Conservation (phyloP, 768 basidiomycete genomes). For the Boletus rex-veris region DNA sequence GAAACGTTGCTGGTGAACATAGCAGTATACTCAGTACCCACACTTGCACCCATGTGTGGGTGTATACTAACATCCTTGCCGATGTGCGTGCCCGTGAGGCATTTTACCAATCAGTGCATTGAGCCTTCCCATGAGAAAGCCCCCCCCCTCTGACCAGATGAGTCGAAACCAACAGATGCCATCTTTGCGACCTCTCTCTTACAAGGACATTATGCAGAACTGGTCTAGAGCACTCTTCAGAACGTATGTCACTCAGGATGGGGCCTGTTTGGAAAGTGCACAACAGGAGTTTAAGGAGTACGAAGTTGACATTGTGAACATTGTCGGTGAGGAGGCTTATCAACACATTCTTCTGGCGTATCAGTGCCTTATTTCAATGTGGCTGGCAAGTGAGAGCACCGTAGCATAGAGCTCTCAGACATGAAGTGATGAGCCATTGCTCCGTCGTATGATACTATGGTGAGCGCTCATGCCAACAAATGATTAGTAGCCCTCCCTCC, state of each 20-base stretch:
- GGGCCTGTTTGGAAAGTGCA: neutral
- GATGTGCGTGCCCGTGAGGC: no score
- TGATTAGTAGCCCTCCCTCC: no score
- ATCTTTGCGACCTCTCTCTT: neutral
- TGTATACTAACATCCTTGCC: no score
- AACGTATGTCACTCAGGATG: neutral
- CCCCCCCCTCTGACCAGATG: neutral
- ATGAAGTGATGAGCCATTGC: neutral
- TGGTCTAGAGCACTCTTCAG: neutral
- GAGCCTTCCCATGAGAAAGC: neutral
- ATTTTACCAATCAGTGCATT: neutral
- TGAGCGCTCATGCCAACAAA: no score
- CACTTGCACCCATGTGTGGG: no score
- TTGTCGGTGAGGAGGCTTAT: neutral
- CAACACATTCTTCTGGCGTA: neutral
- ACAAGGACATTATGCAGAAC: neutral
- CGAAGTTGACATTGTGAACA: neutral
- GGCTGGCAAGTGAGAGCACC: neutral
- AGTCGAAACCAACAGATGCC: neutral
- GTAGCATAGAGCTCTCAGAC: neutral
- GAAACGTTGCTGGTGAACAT: no score
- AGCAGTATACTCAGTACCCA: no score
- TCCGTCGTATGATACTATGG: neutral
- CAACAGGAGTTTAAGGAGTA: neutral
- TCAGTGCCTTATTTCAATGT: neutral